Evolutionary conservation across 352 stramenopile genomes (phyloP).

Genomic region (Phytophthora europaea): DNA sequence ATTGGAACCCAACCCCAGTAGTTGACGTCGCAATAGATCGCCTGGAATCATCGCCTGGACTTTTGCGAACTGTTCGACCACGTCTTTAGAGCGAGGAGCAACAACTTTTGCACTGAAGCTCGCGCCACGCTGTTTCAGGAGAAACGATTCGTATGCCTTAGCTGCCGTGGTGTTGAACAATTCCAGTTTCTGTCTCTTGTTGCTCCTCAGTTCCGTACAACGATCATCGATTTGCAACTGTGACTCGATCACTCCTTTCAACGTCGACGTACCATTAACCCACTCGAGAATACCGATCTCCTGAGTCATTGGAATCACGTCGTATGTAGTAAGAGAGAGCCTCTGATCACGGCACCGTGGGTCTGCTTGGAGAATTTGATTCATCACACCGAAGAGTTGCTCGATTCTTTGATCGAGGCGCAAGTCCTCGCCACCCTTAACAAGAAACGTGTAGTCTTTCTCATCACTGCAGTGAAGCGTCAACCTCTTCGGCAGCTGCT

Average conservation of each 20-base stretch:
- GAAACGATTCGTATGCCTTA: conserved; percentile 79
- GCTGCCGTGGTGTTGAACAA: conserved; percentile 82
- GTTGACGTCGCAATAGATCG: conserved; percentile 80
- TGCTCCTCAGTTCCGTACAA: conserved; percentile 66
- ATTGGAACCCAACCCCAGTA: conserved; percentile 74
- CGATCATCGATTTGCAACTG: conserved; percentile 74
- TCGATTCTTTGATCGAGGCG: conserved; percentile 94
- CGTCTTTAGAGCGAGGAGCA: conserved; percentile 56
- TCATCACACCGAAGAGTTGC: conserved; percentile 94
- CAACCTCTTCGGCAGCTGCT: conserved; percentile 88
- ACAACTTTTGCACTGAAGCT: conserved; percentile 81
- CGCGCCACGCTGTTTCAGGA: conserved; percentile 74
- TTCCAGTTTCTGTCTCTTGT: conserved; percentile 77
- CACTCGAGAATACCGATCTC: conserved; percentile 90
- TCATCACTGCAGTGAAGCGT: conserved; percentile 87
- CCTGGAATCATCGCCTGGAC: conserved; percentile 77
- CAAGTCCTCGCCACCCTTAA: conserved; percentile 94
- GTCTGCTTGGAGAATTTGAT: conserved; percentile 82
- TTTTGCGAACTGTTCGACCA: conserved; percentile 59
- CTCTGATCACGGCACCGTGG: conserved; percentile 70
- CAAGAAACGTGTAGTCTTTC: conserved; percentile 85
- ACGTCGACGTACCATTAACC: conserved; percentile 76
- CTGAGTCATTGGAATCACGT: conserved; percentile 89
- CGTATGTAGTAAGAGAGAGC: conserved; percentile 82
- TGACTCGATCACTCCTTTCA: conserved; percentile 84